Base-by-base conservation (phyloP, 1,284 basidiomycete species). In the Earliella scabrosa region DNA sequence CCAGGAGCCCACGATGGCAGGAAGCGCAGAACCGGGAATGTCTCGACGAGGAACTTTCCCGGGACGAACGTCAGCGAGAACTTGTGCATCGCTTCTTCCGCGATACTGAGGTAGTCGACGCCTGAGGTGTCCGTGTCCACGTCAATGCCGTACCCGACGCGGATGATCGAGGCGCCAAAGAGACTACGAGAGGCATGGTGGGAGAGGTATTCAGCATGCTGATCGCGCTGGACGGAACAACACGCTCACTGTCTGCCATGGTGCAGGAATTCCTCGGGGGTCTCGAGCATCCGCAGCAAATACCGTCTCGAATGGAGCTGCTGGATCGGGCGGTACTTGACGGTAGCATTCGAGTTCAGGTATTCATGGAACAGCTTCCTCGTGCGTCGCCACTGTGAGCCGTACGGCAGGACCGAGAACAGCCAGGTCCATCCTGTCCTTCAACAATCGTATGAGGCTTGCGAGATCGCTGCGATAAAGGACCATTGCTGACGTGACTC, bases 111-210 rank as follows among this genome's bases (percentile, higher is more conserved):
- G 21, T 57, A 60, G 36, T 52, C 52, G 5, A 43, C 50, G 8
- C 21, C 50, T 23, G 45, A 39, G n/a, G n/a, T n/a, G n/a, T n/a
- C n/a, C 13, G 53, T 49, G 11, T 74, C 71, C 3, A 67, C 63
- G 39, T 67, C 58, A 45, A 74, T 67, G 11, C 74, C 74, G 52
- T 75, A 67, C 4, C 68, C 53, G 27, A 75, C 61, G 23, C 57
- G 61, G 41, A 72, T 64, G 27, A 54, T 52, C 16, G 32, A 40
- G 5, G 32, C 39, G 6, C 45, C 54, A 10, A 56, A 41, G 14
- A 31, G n/a, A 20, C 54, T 56, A 39, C 7, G n/a, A n/a, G n/a
- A n/a, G 27, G 20, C 3, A 24, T 14, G 29, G 29, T 6, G 29
- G 6, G 29, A 31, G 29, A 31, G 13, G 29, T 4, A n/a, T n/a